phyloP scores from a whole-genome alignment of 345 rosid species.

The Adansonia digitata region DNA sequence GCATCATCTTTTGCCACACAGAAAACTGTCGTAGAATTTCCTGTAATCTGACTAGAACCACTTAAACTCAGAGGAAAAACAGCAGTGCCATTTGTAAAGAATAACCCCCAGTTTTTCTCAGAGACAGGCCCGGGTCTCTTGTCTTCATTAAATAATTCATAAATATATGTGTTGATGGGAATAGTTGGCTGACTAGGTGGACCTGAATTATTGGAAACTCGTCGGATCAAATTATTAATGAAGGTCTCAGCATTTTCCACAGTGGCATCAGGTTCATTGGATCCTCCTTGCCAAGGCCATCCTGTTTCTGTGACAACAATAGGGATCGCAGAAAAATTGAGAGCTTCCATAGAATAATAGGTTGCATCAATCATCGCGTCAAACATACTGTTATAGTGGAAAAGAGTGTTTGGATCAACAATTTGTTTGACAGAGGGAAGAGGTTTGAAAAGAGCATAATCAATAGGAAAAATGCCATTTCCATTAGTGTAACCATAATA shows the following conservation, averaged over 20 bases:
- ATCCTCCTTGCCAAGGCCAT: conserved; percentile 93
- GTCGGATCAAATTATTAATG: conserved; percentile 59
- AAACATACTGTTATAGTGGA: conserved; percentile 89
- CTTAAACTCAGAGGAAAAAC: conserved; percentile 62
- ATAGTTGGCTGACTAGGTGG: conserved; percentile 74
- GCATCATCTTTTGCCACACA: conserved; percentile 76
- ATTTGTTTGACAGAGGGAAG: conserved; percentile 84
- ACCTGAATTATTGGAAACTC: conserved; percentile 78
- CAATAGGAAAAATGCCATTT: conserved; percentile 84
- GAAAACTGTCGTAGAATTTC: conserved; percentile 50
- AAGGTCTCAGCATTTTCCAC: conserved; percentile 68
- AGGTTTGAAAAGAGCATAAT: conserved; percentile 71
- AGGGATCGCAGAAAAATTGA: conserved; percentile 64
- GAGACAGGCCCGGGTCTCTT: conserved; percentile 65
- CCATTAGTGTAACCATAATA: conserved; percentile 83
- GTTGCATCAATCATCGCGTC: conserved; percentile 99
- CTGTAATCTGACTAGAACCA: conserved; percentile 23
- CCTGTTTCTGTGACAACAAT: conserved; percentile 89
- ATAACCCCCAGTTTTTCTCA: conserved; percentile 84
- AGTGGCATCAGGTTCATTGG: conserved; percentile 73
- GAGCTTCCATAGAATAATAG: conserved; percentile 74
- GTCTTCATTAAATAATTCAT: conserved; percentile 91
- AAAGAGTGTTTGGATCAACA: conserved; percentile 94
- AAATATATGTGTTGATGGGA: conserved; percentile 72
- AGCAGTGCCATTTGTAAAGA: conserved; percentile 66